Percentiles rank a stretch among this genome's conserved stretches.
Evolutionary conservation across 1,284 basidiomycete genomes (phyloP).

Genomic region (Cutaneotrichosporon sp.): DNA sequence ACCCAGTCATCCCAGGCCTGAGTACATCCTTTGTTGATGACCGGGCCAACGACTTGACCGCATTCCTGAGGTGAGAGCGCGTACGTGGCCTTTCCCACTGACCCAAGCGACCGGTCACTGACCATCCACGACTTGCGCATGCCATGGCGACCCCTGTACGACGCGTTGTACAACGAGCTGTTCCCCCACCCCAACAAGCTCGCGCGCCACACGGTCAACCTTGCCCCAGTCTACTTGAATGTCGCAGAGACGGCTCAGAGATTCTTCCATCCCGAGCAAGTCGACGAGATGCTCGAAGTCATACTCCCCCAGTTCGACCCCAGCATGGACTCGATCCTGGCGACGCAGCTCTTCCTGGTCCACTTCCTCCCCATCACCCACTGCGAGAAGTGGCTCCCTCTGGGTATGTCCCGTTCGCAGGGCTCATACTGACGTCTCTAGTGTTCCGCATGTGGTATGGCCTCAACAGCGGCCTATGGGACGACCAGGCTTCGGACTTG

Average conservation of each 20-base stretch:
- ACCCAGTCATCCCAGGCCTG: slow-evolving; percentile 58
- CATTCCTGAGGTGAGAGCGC: slow-evolving; percentile 61
- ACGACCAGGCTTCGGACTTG: slow-evolving; percentile 70
- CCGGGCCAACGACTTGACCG: slow-evolving; percentile 55
- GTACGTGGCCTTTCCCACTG: slow-evolving; percentile 54
- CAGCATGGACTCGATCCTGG: slow-evolving; percentile 69
- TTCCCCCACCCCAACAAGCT: slow-evolving; percentile 80
- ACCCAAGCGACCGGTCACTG: slow-evolving; percentile 69
- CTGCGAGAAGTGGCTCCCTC: slow-evolving; percentile 74
- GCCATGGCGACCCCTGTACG: slow-evolving; percentile 82
- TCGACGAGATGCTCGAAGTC: slow-evolving; percentile 79
- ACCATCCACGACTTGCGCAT: slow-evolving; percentile 78
- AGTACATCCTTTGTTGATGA: slow-evolving; percentile 56
- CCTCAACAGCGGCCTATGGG: slow-evolving; percentile 77
- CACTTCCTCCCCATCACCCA: slow-evolving; percentile 76
- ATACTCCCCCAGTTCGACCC: slow-evolving; percentile 69
- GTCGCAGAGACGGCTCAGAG: slow-evolving; percentile 76
- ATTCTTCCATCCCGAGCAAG: slow-evolving; percentile 87
- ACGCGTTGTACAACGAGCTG: slow-evolving; percentile 74
- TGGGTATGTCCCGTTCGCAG: slow-evolving; percentile 52
- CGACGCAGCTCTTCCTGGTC: slow-evolving; percentile 75
- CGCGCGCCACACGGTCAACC: slow-evolving; percentile 65
- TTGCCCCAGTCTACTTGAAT: slow-evolving; percentile 65
- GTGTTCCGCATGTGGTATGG: slow-evolving; percentile 78
- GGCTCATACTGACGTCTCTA: slow-evolving; percentile 18